phyloP scores from a whole-genome alignment of 2,329 filamentous ascomycete species.

The Aspergillus sergii region DNA sequence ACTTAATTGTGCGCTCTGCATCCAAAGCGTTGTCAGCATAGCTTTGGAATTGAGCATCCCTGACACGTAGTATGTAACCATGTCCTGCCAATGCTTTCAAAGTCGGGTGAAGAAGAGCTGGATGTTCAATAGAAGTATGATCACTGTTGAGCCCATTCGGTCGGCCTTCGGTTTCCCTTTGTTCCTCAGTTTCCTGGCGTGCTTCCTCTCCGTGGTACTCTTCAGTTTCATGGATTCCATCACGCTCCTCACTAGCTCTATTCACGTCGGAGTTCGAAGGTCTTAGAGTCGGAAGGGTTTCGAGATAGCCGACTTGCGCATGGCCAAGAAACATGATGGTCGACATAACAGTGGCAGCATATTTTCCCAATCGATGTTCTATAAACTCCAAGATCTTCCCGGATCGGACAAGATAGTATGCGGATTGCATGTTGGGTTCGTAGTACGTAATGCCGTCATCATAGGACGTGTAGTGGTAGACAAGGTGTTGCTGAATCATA shows the following conservation, averaged over 20 bases:
- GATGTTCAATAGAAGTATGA: slow-evolving; percentile 21
- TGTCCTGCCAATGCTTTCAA: slow-evolving; percentile 44
- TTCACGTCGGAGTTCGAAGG: slow-evolving; percentile 26
- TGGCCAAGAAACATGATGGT: slow-evolving; percentile 77
- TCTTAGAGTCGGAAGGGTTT: slow-evolving; percentile 38
- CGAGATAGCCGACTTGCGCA: slow-evolving; percentile 57
- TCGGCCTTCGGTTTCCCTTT: slow-evolving; percentile 25
- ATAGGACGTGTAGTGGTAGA: slow-evolving; percentile 70
- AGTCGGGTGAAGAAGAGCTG: slow-evolving; percentile 38
- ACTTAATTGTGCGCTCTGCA: slow-evolving; percentile 36
- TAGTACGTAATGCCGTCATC: slow-evolving; percentile 71
- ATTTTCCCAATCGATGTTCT: slow-evolving; percentile 71
- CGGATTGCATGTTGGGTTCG: slow-evolving; percentile 77
- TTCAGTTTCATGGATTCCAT: slow-evolving; percentile 15
- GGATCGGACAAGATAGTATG: slow-evolving; percentile 79
- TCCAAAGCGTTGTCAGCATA: slow-evolving; percentile 43
- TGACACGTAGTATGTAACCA: slow-evolving; percentile 43
- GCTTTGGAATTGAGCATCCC: slow-evolving; percentile 46
- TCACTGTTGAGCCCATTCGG: slow-evolving; percentile 27
- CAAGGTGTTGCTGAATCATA: slow-evolving; percentile 84
- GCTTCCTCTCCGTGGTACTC: slow-evolving; percentile 8
- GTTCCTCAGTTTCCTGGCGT: neutral
- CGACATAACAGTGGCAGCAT: slow-evolving; percentile 73
- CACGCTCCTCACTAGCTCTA: slow-evolving; percentile 22
- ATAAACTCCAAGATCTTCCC: slow-evolving; percentile 80